Evolutionary conservation across 2,329 filamentous ascomycete genomes (phyloP), one percentile per base, ranked within the genome.

Genomic region (Aspergillus luchuensis): DNA sequence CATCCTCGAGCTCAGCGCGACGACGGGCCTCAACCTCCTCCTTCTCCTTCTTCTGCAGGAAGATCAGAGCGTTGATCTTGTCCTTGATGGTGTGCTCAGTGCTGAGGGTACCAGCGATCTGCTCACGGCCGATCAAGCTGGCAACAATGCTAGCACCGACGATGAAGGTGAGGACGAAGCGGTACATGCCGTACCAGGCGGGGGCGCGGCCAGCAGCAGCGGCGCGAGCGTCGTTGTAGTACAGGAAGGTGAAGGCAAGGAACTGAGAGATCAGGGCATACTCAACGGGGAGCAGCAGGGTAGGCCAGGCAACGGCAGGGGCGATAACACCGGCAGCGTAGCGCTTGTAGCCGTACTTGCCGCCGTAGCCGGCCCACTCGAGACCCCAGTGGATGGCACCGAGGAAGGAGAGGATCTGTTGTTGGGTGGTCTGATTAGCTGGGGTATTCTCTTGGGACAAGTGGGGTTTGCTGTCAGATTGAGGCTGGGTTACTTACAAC

Each of bases 321-420:
- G 92, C 89, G 49, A 91, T 74, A 13, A 97, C 87, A 68, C 93
- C 93, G 66, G 92, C 87, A n/a, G 87, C 87, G 74, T 96, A 97
- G 64, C 93, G 89, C 69, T 87, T 87, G 69, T 90, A 91, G 56
- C 91, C 90, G 59, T 90, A 88, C 63, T 84, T 69, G 71, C 85
- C 77, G 76, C 88, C 79, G 75, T 83, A 88, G 79, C 89, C 80
- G 54, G 90, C 90, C 75, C 89, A 96, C 78, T 97, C 92, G 17
- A 97, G 83, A 58, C 93, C 93, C 90, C 94, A 97, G 78, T 97
- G 94, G 70, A 97, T 88, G 36, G 93, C 93, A 48, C 94, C 94
- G 1, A 97, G 85, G 82, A 97, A 97, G 28, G 92, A 96, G 69
- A 97, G 90, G 70, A 97, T 95, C 87, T 90, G 38, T 28, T 64